Base-by-base conservation (phyloP, 2,329 filamentous ascomycete species). In the Daldinia sp. region DNA sequence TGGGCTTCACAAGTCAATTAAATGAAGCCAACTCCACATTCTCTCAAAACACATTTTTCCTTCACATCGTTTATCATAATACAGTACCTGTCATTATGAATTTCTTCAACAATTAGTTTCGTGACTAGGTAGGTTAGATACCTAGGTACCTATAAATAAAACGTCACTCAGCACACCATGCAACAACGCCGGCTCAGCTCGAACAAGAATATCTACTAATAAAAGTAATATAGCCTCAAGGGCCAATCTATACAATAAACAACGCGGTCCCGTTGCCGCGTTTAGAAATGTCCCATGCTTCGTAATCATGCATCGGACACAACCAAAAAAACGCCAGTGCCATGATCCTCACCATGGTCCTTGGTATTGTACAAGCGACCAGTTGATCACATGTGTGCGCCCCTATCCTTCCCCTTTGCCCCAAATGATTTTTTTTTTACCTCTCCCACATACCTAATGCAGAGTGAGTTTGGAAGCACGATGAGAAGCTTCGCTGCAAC, bases 331-430 rank as follows among this genome's bases (percentile, higher is more conserved):
- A 76, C 74, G 75, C 76, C 74, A 63, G 69, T 66, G 65, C 72
- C 70, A 68, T 75, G 73, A 73, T 69, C 70, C 70, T 67, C 60
- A 60, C 71, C 68, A 56, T 70, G 69, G 69, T 72, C 71, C 69
- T 74, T 67, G 72, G 18, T 72, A 71, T 72, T 73, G 62, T 76
- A 75, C 71, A 75, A 71, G 73, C 66, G 68, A 70, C 67, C 69
- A 66, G 50, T 58, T 63, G 62, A 69, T 71, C 63, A 63, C 60
- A 50, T 42, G 59, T 54, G 61, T 64, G 53, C 55, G 41, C 35
- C 28, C 65, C 63, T 55, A 13, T 28, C 50, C 63, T 30, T 48
- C 60, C 57, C 53, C 60, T 41, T 56, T 54, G 13, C 12, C 54
- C 60, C 51, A 55, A 68, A 35, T 54, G 44, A 20, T 30, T 59